Evolutionary conservation across 805 yeast species (phyloP), one percentile per base, ranked within the genome.

Genomic region (Isabelozyma pseudorhagii): DNA sequence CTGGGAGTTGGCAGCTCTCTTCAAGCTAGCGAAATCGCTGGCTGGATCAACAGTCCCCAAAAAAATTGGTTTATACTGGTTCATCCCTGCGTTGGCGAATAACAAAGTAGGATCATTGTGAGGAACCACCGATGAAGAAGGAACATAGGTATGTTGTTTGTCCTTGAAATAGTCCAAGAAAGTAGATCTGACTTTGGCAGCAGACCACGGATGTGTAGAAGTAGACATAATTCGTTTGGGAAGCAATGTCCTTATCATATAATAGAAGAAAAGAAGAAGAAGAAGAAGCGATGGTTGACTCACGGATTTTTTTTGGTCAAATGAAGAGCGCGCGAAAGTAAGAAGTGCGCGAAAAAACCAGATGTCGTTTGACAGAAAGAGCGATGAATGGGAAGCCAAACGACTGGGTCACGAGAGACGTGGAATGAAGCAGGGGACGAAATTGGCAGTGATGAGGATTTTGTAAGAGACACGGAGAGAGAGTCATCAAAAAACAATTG

Each of bases 61-160:
- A 69, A 94, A 94, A 59, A 94, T 94, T 11, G 99, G 97, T 72
- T 94, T 94, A 73, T 92, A 94, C 77, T 94, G 99, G 75, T 94
- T 94, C 99, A 94, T 94, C 72, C 98, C 99, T 51, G 99, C 99
- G 67, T 94, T 94, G 65, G 99, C 96, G 66, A 94, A 94, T 54
- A 94, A 77, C 54, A 94, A 79, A 25, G 98, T 93, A 46, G 99
- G 99, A 67, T 94, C 99, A 74, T 94, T 97, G 68, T 87, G 96
- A 47, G 99, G 99, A 52, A 94, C 85, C 28, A 93, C 98, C 0
- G 97, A 89, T 1, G 98, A 91, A 0, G 96, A 87, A 18, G 97
- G 90, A 44, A 94, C 92, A 67, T 81, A 91, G 2, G 83, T 85
- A 68, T 94, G 99, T 45, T 76, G 69, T 44, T 72, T 71, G 43